These are phyloP conservation scores for Conticribra weissflogii DNA, from an alignment of 108 stramenopile species.

Conservation along the genomic window DNA sequence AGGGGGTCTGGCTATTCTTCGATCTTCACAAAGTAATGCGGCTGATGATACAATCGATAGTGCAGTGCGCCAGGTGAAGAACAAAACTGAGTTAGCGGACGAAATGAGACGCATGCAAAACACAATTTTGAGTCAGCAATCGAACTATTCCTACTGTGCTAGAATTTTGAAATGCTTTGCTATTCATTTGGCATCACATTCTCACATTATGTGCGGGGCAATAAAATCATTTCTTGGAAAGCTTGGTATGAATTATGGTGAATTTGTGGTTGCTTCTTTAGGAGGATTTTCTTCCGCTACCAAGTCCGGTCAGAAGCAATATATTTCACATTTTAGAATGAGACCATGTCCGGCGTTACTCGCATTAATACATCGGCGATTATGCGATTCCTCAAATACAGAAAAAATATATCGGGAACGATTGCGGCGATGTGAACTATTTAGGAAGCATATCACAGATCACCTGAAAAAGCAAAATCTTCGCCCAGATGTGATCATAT, in stretches of 20 bases:
- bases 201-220: constrained; percentile 48
- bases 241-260: constrained; percentile 60
- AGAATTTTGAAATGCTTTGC: constrained; percentile 50
- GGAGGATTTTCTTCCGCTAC: constrained; percentile 58
- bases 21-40: not conserved
- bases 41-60: not conserved
- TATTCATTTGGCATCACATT: constrained; percentile 57
- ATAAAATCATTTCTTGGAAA: constrained; percentile 27
- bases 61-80: not conserved
- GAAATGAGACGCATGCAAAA: constrained; percentile 70
- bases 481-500: not conserved
- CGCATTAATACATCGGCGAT: constrained; percentile 57
- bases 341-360: constrained; percentile 65
- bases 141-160: constrained; percentile 46
- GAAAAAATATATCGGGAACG: constrained; percentile 23
- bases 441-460: constrained; percentile 13
- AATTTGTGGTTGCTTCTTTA: constrained; percentile 51
- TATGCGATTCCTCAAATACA: constrained; percentile 43
- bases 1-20: constrained; percentile 63
- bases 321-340: constrained; percentile 55
- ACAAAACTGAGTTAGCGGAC: constrained; percentile 1
- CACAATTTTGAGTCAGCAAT: constrained; percentile 51
- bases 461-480: not conserved
- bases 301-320: not conserved
- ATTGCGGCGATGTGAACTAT: constrained; percentile 33